Base-by-base conservation (phyloP, 2,329 filamentous ascomycete species). In the Aspergillus pseudotamarii region DNA sequence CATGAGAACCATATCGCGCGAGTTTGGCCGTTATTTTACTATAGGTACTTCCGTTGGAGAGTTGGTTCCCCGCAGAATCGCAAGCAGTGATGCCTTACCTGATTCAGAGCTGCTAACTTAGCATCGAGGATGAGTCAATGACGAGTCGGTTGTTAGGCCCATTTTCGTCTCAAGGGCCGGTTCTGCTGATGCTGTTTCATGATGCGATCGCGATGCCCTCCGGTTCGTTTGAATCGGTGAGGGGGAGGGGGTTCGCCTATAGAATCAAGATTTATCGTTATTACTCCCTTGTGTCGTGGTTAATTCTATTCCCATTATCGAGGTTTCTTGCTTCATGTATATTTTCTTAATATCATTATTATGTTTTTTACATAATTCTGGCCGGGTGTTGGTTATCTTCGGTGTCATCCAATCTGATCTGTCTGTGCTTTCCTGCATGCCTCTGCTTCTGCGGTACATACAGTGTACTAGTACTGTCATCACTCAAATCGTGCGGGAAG, bases 401-500 rank as follows among this genome's bases (percentile, higher is more conserved):
- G 28, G 46, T 11, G 14, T 11, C 26, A 14, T 50, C 26, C 46
- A 64, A 69, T 68, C 63, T 60, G 63, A 69, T 65, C 59, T 51
- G 67, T 67, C 68, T 64, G 63, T 65, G 67, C 65, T 61, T 63
- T 36, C 34, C 58, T 67, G 63, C 63, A 60, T 64, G 62, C 46
- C 16, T 63, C 61, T 69, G 63, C 63, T 66, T 68, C 67, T 60
- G 69, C 68, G 63, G 63, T 46, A 64, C 63, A 66, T 65, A 41
- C 59, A 11, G 21, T 14, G n/a, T 46, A 50, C 46, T 64, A 23
- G n/a, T 46, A 50, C 46, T 64, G 64, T 60, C 62, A 65, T 66
- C 58, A 51, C 53, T 48, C 46, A 60, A 65, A 63, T 66, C 61
- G 64, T 51, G 48, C 54, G 60, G 57, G 50, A 58, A 56, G 60